Conservation (phyloP, 2,329 filamentous ascomycete species). For the Tolypocladium endophyticum region DNA sequence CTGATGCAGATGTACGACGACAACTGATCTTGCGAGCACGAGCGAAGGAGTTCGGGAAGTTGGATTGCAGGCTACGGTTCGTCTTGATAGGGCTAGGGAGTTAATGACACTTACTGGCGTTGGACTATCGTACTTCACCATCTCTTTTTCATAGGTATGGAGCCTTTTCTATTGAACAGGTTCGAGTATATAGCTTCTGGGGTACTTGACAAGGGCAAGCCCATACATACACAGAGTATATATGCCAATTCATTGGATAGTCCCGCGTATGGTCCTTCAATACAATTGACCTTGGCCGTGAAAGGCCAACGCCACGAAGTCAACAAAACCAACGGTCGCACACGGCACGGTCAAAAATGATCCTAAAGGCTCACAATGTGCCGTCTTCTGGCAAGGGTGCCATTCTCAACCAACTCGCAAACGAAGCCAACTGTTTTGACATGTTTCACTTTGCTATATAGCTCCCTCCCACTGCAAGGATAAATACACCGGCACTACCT, state of each 20-base stretch:
- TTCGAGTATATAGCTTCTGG: background rate
- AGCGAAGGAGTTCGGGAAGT: background rate
- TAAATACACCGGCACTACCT: background rate
- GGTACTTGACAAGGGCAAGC: background rate
- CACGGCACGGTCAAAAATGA: background rate
- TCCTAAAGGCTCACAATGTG: background rate
- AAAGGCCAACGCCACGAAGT: background rate
- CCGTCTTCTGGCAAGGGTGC: background rate
- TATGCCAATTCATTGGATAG: background rate
- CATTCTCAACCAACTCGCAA: too few species aligned
- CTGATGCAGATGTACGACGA: slow-evolving; percentile 26
- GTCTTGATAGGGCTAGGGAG: background rate
- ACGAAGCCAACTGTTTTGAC: background rate
- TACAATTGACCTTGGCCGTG: background rate
- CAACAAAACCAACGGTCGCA: background rate
- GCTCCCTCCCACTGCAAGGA: background rate
- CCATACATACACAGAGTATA: background rate
- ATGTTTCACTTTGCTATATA: background rate
- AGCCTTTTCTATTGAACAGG: background rate
- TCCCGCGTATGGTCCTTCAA: background rate
- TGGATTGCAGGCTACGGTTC: background rate
- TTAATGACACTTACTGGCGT: background rate
- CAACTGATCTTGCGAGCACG: slow-evolving; percentile 7
- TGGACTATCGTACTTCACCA: background rate
- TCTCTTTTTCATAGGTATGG: too few species aligned